Evolutionary conservation across 1,284 basidiomycete species (phyloP), one percentile per base, ranked within the genome.

Genomic region (Irpex sp.): DNA sequence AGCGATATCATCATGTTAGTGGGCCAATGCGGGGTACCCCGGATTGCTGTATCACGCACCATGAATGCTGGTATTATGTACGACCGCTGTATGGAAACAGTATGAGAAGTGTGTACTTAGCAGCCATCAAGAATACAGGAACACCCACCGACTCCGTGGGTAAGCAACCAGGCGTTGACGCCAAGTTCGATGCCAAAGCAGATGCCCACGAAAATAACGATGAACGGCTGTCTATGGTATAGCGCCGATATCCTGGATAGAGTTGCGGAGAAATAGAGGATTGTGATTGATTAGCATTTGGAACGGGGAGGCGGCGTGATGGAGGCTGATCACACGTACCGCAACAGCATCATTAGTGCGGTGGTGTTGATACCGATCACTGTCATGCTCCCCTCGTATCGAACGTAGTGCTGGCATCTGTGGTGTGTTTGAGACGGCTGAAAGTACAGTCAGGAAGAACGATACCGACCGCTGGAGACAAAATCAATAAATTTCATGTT

Each of bases 261-360:
- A 17, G 36, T 38, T 36, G 0, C n/a, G 13, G 38, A 49, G 3
- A 15, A 17, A 57, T 11, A 26, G 13, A 48, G 36, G 62, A 11
- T 48, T 48, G 13, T 26, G 5, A 19, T 11, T 5, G 2, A 56
- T 34, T 34, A 34, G 34, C 49, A 36, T 34, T 34, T 34, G 31
- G 31, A 34, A 34, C 31, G 31, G 1, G 54, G 54, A n/a, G 51
- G 17, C 26, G 17, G 34, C 34, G 19, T n/a, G 26, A 37, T 36
- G 54, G 26, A 36, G 37, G 15, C 37, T 52, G 17, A 19, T 17
- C 44, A n/a, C 17, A 62, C 76, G 60, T 61, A 79, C 80, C 84
- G 79, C 4, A 85, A 67, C 9, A 85, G 75, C 84, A 87, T 85
- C 84, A 86, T 85, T 19, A 83, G 65, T 2, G 77, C 81, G 0